Percentiles rank a stretch among this genome's conserved stretches.
Conservation (phyloP, 176 grass and related monocot genomes). For the Chloris gayana region DNA sequence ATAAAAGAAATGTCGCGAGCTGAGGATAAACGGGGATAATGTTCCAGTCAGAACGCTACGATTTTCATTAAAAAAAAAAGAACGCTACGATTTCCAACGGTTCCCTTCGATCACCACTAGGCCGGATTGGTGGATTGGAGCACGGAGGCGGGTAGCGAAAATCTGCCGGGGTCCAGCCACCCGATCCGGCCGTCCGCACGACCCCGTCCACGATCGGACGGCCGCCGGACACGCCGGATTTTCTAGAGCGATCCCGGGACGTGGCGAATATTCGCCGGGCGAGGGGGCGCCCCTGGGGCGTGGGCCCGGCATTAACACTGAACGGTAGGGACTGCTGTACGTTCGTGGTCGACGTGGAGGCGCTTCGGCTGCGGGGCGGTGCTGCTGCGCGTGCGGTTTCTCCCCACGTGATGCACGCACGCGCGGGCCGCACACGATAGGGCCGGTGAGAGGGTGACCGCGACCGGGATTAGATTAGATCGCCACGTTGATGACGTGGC, state of each 20-base stretch:
- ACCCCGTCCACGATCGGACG: neutral
- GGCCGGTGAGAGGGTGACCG: neutral
- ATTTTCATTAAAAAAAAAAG: too few relatives aligned
- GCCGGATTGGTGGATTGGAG: neutral
- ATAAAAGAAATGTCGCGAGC: neutral
- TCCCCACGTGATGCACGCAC: neutral
- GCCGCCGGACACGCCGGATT: neutral
- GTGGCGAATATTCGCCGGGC: slow-evolving; percentile 43
- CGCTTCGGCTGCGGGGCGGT: neutral
- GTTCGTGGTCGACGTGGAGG: neutral
- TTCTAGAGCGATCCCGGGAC: slow-evolving; percentile 15
- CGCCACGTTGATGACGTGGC: neutral
- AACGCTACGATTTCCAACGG: too few relatives aligned
- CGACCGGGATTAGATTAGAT: neutral
- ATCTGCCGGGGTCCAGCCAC: neutral
- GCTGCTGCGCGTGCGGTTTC: neutral
- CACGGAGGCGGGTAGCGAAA: neutral
- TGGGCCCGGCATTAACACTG: neutral
- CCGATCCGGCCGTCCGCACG: neutral
- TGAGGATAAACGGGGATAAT: neutral
- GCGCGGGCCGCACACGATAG: neutral
- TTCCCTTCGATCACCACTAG: neutral
- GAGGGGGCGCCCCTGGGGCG: neutral
- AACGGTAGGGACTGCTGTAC: fast-evolving
- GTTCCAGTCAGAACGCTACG: neutral